Evolutionary conservation across 768 basidiomycete species (phyloP).

Genomic region (Pholiota conissans): DNA sequence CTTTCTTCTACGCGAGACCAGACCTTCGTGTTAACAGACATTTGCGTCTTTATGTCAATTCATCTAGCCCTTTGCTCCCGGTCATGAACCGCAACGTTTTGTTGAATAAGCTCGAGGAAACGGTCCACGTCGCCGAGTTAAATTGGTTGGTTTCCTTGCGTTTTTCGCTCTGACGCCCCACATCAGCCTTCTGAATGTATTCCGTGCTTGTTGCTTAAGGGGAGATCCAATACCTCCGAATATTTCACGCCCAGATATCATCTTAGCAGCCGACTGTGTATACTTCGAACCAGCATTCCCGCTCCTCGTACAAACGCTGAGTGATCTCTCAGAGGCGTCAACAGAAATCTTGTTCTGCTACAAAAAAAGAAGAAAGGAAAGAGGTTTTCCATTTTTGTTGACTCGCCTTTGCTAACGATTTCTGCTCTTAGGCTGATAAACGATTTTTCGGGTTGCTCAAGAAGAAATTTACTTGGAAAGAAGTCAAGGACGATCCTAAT

Average conservation of each 20-base stretch:
- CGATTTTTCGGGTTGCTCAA: constrained; percentile 81
- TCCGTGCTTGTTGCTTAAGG: constrained; percentile 42
- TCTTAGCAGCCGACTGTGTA: constrained; percentile 93
- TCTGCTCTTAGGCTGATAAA: constrained; percentile 69
- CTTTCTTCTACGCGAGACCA: constrained; percentile 3
- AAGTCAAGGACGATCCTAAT: constrained; percentile 67
- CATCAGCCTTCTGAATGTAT: constrained; percentile 1
- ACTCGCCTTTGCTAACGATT: neutral
- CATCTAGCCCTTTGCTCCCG: constrained; percentile 64
- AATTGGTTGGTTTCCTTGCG: constrained; percentile 64
- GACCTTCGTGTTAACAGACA: constrained; percentile 12
- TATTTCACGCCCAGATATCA: constrained; percentile 56
- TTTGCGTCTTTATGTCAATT: constrained; percentile 7
- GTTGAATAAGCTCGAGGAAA: constrained; percentile 58
- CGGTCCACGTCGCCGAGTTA: constrained; percentile 65
- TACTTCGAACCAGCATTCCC: constrained; percentile 95
- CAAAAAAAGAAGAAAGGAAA: constrained; percentile 88
- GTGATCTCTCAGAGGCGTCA: constrained; percentile 51
- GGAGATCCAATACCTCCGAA: constrained; percentile 55
- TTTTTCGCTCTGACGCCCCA: neutral
- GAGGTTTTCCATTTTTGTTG: neutral
- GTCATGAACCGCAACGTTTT: constrained; percentile 78
- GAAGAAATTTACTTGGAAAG: constrained; percentile 74
- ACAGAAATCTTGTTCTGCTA: constrained; percentile 88
- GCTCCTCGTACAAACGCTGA: constrained; percentile 78